Evolutionary conservation across 257 asterid species (phyloP).

Genomic region (Ehretia macrophylla): DNA sequence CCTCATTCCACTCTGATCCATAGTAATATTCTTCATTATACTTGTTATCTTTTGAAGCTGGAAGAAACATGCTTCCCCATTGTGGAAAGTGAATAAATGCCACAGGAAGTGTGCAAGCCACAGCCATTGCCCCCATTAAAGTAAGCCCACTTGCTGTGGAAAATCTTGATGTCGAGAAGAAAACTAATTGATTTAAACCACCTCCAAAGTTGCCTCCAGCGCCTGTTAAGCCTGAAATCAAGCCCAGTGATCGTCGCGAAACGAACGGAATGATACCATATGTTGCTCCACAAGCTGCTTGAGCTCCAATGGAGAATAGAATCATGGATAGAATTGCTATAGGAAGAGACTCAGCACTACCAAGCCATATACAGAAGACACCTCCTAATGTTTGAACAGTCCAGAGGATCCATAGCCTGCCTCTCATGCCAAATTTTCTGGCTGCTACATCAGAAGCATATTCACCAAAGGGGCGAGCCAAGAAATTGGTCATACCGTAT

Average conservation of each 20-base stretch:
- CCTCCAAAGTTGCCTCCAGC: conserved; percentile 68
- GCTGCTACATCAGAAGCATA: conserved; percentile 38
- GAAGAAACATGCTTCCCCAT: conserved; percentile 65
- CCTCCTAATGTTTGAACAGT: conserved; percentile 52
- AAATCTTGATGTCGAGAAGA: conserved; percentile 31
- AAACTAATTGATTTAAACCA: conserved; percentile 45
- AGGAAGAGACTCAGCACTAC: conserved; percentile 34
- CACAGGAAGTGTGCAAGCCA: conserved; percentile 46
- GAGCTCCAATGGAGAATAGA: conserved; percentile 50
- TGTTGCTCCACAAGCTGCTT: conserved; percentile 58
- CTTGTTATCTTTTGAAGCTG: conserved; percentile 29
- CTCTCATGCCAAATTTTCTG: conserved; percentile 52
- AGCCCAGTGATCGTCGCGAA: conserved; percentile 47
- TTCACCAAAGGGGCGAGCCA: conserved; percentile 54
- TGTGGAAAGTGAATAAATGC: conserved; percentile 54
- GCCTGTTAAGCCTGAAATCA: conserved; percentile 46
- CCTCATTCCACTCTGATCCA: conserved; percentile 41
- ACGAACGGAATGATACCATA: conserved; percentile 49
- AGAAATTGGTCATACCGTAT: conserved; percentile 54
- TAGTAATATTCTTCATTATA: conserved; percentile 47
- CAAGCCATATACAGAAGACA: conserved; percentile 38
- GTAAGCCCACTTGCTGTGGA: conserved; percentile 34
- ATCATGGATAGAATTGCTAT: conserved; percentile 43
- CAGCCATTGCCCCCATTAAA: conserved; percentile 50
- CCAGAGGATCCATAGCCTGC: conserved; percentile 55